Conservation (phyloP, 768 basidiomycete genomes). For the Serendipita vermifera region DNA sequence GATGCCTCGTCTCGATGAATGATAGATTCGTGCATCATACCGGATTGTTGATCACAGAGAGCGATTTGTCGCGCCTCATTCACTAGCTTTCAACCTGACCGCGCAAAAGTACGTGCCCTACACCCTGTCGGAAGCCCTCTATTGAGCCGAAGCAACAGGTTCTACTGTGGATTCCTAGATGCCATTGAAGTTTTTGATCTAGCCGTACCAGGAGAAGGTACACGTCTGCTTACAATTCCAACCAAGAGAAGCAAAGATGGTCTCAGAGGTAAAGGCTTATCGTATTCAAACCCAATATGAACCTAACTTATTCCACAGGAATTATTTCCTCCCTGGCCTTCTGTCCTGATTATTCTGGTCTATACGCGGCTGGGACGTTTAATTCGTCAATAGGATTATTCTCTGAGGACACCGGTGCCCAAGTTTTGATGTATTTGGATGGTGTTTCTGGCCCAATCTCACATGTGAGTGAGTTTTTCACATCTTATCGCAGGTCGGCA, state of each 20-base stretch:
- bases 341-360: conserved; percentile 43
- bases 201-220: conserved; percentile 56
- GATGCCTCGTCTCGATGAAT: no score
- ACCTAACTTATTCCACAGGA: conserved; percentile 46
- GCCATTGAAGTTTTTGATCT: conserved; percentile 81
- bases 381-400: conserved; percentile 54
- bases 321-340: conserved; percentile 80
- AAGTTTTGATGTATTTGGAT: conserved; percentile 49
- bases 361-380: conserved; percentile 73
- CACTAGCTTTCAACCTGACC: conserved; percentile 60
- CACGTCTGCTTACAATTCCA: conserved; percentile 53
- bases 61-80: conserved; percentile 75
- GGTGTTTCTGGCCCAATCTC: conserved; percentile 34
- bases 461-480: conserved; percentile 21
- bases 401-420: conserved; percentile 41
- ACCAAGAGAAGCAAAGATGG: conserved; percentile 72
- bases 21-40: conserved; percentile 84
- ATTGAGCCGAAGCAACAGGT: conserved; percentile 28
- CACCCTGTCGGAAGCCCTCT: neutral
- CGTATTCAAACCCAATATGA: neutral
- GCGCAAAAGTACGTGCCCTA: conserved; percentile 42
- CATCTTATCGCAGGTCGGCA: neutral
- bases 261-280: conserved; percentile 55
- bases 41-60: conserved; percentile 89
- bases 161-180: conserved; percentile 80